Percentiles rank a stretch among this genome's conserved stretches.
Evolutionary conservation across 371 early-diverging fungal genomes (phyloP).

Genomic region (Actinomortierella ambigua): DNA sequence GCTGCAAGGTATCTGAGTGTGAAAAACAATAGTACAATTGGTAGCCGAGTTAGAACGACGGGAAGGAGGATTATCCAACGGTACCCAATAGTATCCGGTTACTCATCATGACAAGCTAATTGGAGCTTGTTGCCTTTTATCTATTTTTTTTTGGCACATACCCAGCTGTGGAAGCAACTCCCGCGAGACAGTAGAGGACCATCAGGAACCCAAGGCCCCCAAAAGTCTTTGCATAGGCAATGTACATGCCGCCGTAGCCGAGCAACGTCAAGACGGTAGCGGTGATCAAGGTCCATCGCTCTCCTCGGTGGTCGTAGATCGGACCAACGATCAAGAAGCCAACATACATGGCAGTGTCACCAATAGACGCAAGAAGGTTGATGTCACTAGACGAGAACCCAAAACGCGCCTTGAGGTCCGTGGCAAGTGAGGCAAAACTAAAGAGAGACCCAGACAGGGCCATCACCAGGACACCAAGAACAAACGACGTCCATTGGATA

Average conservation of each 20-base stretch:
- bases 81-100: too few species aligned
- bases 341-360: conserved; percentile 45
- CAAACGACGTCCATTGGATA: conserved; percentile 26
- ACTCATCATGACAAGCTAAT: too few species aligned
- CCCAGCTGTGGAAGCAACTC: conserved; percentile 44
- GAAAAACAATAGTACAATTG: not conserved
- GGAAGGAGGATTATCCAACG: not conserved
- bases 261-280: conserved; percentile 33
- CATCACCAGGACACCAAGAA: conserved; percentile 38
- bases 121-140: too few species aligned
- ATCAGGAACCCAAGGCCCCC: conserved; percentile 43
- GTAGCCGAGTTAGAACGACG: conserved; percentile 8
- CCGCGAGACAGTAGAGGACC: conserved; percentile 44
- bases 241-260: conserved; percentile 45
- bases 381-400: conserved; percentile 41
- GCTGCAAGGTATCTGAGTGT: conserved; percentile 33
- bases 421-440: conserved; percentile 38
- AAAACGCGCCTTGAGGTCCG: conserved; percentile 44
- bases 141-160: conserved; percentile 6
- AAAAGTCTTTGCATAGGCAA: conserved; percentile 46
- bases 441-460: conserved; percentile 43
- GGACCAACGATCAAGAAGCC: conserved; percentile 44
- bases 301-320: conserved; percentile 43
- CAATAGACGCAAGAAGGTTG: conserved; percentile 41
- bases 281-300: conserved; percentile 39